A percentile compares a stretch with the other conserved stretches of the same genome.
Evolutionary conservation across 352 stramenopile species (phyloP).

Genomic region (Phytophthora pseudosyringae): DNA sequence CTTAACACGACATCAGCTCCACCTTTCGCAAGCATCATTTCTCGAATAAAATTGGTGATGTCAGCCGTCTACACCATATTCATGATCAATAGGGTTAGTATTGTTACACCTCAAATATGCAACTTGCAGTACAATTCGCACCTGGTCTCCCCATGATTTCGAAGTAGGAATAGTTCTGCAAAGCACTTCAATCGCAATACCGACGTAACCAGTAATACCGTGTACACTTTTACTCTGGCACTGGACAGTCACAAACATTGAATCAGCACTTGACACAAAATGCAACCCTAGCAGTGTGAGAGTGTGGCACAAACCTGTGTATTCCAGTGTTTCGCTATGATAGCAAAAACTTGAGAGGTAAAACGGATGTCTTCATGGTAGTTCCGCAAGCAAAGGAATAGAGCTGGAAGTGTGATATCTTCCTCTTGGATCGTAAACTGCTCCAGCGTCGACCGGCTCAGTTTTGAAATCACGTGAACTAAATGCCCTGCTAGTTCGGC

Average conservation of each 20-base stretch:
- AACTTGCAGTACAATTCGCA: conserved; percentile 5
- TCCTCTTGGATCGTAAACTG: conserved; percentile 51
- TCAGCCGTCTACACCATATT: conserved; percentile 48
- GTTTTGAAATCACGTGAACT: conserved; percentile 50
- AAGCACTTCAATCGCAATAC: conserved; percentile 63
- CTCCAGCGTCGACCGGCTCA: conserved; percentile 53
- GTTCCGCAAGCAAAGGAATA: conserved; percentile 72
- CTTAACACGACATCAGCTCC: conserved; percentile 52
- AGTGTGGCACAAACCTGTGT: conserved; percentile 30
- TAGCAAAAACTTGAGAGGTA: conserved; percentile 60
- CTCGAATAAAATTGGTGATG: conserved; percentile 66
- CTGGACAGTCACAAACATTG: background rate
- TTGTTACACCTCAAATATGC: background rate
- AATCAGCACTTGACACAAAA: conserved; percentile 1
- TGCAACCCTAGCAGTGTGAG: too few species aligned
- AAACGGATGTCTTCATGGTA: conserved; percentile 54
- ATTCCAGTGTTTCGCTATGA: conserved; percentile 61
- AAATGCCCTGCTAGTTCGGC: conserved; percentile 45
- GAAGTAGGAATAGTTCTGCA: conserved; percentile 28
- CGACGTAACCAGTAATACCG: conserved; percentile 61
- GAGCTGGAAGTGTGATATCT: conserved; percentile 57
- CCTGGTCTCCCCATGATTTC: conserved; percentile 25
- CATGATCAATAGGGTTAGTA: conserved; percentile 5
- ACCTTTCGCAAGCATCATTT: conserved; percentile 57
- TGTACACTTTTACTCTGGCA: conserved; percentile 42